Evolutionary conservation across 345 rosid species (phyloP), one percentile per base, ranked within the genome.

Genomic region (Cochlearia excelsa): DNA sequence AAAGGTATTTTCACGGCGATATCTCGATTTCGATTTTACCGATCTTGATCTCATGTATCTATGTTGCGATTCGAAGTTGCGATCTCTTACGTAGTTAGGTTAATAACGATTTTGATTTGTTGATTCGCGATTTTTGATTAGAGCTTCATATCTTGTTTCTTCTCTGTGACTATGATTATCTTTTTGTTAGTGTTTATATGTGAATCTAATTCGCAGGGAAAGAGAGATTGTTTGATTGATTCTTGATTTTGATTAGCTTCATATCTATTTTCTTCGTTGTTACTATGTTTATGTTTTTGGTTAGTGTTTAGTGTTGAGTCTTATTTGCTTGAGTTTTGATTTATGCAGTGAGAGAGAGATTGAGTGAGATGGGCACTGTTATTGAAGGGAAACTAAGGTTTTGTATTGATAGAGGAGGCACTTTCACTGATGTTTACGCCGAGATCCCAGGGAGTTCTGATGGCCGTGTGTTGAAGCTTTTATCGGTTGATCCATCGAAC

Each of bases 401-500:
- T 75, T 89, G 97, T 73, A 89, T 86, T 2, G 97, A 93, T 54
- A 79, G 95, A 79, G 99, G 99, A 4, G 99, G 97, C 6, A 89
- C 99, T 2, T 92, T 92, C 70, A 92, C 97, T 30, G 99, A 92
- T 57, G 86, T 92, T n/a, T 92, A 92, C 47, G 95, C 99, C 8
- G 97, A 89, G 74, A 75, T 93, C 40, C 99, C 99, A 0, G 95
- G 99, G 1, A 78, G 75, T 27, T 40, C 79, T 2, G 81, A 82
- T 40, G 97, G 91, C 11, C 82, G 78, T 40, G 95, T 86, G 9
- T 43, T 92, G 79, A 92, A 92, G 59, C 93, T 92, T 55, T 74
- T 92, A 59, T 92, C 99, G 3, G 99, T 89, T 6, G 99, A 92
- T 70, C 99, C 98, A 1, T 66, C 91, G 0, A 92, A 92, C 59